Evolutionary conservation across 768 basidiomycete genomes (phyloP).

Genomic region (Auricularia sp.): DNA sequence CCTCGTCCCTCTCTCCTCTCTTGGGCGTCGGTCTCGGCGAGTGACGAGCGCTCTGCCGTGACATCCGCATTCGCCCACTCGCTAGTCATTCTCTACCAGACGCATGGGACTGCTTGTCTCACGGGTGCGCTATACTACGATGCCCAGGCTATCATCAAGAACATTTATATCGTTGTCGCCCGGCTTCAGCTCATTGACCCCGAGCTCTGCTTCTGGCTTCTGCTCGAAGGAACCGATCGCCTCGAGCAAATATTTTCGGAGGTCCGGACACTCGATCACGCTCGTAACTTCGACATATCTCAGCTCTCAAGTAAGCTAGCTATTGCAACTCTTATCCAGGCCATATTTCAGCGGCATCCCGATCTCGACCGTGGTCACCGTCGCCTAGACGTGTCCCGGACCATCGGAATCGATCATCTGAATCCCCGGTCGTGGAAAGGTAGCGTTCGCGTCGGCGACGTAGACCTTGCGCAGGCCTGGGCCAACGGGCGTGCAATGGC

Average conservation of each 20-base stretch:
- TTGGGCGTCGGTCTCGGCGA: too few relatives aligned
- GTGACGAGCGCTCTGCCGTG: too few relatives aligned
- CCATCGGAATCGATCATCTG: conserved; percentile 18
- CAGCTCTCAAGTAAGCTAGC: conserved; percentile 11
- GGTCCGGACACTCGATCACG: conserved; percentile 8
- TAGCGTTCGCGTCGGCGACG: neutral
- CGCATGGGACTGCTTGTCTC: conserved; percentile 17
- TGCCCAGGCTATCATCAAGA: conserved; percentile 20
- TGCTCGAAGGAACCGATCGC: conserved; percentile 18
- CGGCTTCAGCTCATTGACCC: conserved; percentile 17
- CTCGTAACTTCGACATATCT: conserved; percentile 10
- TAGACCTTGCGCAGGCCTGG: neutral
- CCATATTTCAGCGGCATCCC: conserved; percentile 11
- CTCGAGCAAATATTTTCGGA: conserved; percentile 21
- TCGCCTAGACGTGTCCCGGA: conserved; percentile 13
- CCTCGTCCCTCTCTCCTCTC: too few relatives aligned
- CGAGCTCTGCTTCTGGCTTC: conserved; percentile 13
- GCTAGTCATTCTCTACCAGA: neutral
- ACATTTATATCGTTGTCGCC: conserved; percentile 15
- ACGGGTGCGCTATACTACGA: conserved; percentile 22
- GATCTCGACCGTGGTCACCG: conserved; percentile 13
- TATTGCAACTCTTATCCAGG: conserved; percentile 14
- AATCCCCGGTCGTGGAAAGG: conserved; percentile 9
- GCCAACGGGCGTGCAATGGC: neutral
- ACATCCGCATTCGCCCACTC: neutral